Evolutionary conservation across 768 basidiomycete species (phyloP).

Genomic region (Psilocybe subaeruginosa): DNA sequence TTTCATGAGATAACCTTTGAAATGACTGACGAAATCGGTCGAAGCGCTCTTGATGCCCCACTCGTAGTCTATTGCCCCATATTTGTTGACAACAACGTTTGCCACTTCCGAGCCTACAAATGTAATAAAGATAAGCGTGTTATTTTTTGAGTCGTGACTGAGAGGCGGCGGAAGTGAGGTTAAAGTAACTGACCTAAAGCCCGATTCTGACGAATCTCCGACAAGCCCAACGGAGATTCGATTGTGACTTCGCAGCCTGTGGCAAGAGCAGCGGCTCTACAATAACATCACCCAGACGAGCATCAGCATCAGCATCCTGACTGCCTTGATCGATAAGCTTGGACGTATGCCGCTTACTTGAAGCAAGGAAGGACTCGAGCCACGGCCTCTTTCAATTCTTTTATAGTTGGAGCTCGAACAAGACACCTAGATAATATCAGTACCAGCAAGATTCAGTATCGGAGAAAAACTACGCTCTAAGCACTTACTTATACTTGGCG

Average conservation of each 20-base stretch:
- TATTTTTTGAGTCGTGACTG: neutral
- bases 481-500: slow-evolving; percentile 63
- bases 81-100: slow-evolving; percentile 60
- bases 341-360: slow-evolving; percentile 45
- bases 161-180: neutral
- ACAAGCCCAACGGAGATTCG: slow-evolving; percentile 43
- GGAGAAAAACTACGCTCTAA: neutral
- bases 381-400: slow-evolving; percentile 59
- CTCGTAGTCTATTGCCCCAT: slow-evolving; percentile 63
- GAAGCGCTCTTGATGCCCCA: slow-evolving; percentile 74
- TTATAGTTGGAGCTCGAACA: slow-evolving; percentile 70
- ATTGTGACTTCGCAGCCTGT: slow-evolving; percentile 63
- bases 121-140: neutral
- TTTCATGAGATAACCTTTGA: neutral
- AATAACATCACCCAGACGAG: neutral
- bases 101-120: slow-evolving; percentile 64
- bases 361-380: slow-evolving; percentile 74
- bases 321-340: too few relatives aligned
- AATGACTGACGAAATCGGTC: slow-evolving; percentile 74
- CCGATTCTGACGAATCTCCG: slow-evolving; percentile 62
- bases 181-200: slow-evolving; percentile 49
- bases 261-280: slow-evolving; percentile 67
- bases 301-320: neutral
- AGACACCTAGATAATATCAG: slow-evolving; percentile 52
- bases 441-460: neutral